These are phyloP conservation scores for Kodamaea restingae DNA, from an alignment of 805 yeast species.

Conservation along the genomic window DNA sequence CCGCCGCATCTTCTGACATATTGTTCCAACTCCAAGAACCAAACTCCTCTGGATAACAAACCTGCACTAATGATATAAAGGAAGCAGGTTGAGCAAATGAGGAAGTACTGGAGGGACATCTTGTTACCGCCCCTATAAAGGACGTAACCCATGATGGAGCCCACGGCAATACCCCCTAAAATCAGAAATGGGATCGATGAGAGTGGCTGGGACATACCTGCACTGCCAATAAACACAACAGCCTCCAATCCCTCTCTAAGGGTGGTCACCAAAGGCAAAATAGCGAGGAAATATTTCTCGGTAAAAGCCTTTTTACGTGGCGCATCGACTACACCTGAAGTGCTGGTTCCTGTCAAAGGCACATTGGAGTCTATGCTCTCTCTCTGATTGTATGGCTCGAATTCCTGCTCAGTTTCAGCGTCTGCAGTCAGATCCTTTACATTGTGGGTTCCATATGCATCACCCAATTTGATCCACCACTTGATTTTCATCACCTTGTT, in stretches of 20 bases:
- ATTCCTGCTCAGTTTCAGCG: not conserved
- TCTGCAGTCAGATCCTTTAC: constrained; percentile 1
- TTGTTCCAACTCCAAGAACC: constrained; percentile 40
- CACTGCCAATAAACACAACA: constrained; percentile 41
- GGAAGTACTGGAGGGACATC: constrained; percentile 39
- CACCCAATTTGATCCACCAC: constrained; percentile 55
- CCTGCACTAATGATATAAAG: constrained; percentile 44
- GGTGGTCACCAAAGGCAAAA: constrained; percentile 26
- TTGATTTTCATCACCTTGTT: constrained; percentile 74
- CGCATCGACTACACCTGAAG: not conserved
- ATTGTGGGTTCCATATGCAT: constrained; percentile 27
- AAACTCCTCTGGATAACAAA: constrained; percentile 40
- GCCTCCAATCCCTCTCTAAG: constrained; percentile 34
- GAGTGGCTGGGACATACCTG: constrained; percentile 35
- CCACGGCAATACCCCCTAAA: constrained; percentile 25
- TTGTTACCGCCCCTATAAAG: constrained; percentile 41
- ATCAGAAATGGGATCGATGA: constrained; percentile 32
- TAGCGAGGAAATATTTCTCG: constrained; percentile 23
- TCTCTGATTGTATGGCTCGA: constrained; percentile 10
- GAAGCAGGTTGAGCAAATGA: constrained; percentile 37
- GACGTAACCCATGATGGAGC: constrained; percentile 30
- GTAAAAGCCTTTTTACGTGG: constrained; percentile 12
- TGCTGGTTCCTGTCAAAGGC: constrained; percentile 11
- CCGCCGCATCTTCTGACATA: constrained; percentile 39
- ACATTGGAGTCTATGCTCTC: constrained; percentile 11